These are phyloP conservation scores for Guillardia theta DNA, from an alignment of 78 protist genomes.

Conservation along the genomic window DNA sequence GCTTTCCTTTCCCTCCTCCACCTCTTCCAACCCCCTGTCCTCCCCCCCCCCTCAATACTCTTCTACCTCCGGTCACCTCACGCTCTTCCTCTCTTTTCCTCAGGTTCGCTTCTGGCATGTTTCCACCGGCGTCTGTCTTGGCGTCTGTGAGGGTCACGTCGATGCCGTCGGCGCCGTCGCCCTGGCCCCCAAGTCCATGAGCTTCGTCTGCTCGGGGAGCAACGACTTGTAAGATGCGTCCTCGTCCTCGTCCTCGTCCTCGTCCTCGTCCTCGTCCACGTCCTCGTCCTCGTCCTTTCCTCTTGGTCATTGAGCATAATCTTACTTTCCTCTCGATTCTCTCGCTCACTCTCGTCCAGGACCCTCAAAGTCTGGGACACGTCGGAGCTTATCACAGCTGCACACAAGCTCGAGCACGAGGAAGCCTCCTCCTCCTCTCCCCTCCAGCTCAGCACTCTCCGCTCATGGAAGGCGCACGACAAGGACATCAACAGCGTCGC, in stretches of 20 bases:
- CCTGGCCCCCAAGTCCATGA: not conserved
- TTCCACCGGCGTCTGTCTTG: not conserved
- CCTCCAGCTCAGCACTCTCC: no score
- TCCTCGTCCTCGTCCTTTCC: no score
- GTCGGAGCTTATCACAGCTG: not conserved
- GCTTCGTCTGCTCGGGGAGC: not conserved
- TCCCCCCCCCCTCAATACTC: no score
- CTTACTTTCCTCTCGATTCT: no score
- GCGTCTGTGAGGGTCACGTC: constrained; percentile 69
- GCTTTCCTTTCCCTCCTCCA: not conserved
- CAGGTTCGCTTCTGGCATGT: not conserved
- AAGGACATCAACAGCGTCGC: constrained; percentile 88
- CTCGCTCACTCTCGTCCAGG: no score
- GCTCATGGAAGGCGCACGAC: constrained; percentile 77
- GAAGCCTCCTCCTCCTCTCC: no score
- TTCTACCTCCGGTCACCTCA: no score
- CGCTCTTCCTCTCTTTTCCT: not conserved
- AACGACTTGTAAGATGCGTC: no score
- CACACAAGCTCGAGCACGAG: no score
- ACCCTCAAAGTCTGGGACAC: constrained; percentile 75
- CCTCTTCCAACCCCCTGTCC: not conserved
- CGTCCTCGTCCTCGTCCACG: no score
- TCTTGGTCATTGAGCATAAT: no score
- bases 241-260: no score
- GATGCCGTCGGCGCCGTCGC: constrained; percentile 70